Base-by-base conservation (phyloP, 2,329 filamentous ascomycete species). In the Fusarium coffeatum region DNA sequence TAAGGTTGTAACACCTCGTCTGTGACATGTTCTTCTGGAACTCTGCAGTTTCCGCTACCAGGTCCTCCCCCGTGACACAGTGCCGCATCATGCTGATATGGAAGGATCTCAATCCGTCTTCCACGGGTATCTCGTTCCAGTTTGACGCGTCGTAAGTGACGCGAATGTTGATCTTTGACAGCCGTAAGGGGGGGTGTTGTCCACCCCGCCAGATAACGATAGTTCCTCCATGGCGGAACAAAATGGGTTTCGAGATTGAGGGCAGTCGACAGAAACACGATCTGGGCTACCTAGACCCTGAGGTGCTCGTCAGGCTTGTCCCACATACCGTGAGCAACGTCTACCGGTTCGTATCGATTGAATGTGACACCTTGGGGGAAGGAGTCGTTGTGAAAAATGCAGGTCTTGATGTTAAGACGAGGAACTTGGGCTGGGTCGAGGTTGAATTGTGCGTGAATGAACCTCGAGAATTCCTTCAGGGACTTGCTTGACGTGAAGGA, bases 151-250 rank as follows among this genome's bases (percentile, higher is more conserved):
- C n/a, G n/a, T 42, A 42, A 15, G 40, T 42, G 40, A 42, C 40
- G 11, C 18, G n/a, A n/a, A 28, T 4, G 10, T 27, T 27, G 3
- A 27, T 27, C 3, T 11, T 27, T 27, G 25, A 27, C 9, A 11
- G 25, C 1, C 25, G 25, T 27, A 27, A 10, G 9, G 25, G 25
- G 25, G 9, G 25, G 25, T 1, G 25, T 10, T 27, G 25, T 27
- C 3, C 3, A 3, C 3, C 25, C 3, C 4, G 25, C 3, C 3
- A 27, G 25, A 4, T 11, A 12, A 28, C 27, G 40, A 6, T 15
- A 42, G 40, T 42, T 22, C 6, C 40, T 42, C 40, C 40, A 42
- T 42, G 40, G 40, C 40, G n/a, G 40, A 42, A 11, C 15, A 42
- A 42, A 12, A 42, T 42, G 40, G 11, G 15, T 3, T 15, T 42